Conservation (phyloP, 768 basidiomycete genomes). For the Lentinula lateritia region DNA sequence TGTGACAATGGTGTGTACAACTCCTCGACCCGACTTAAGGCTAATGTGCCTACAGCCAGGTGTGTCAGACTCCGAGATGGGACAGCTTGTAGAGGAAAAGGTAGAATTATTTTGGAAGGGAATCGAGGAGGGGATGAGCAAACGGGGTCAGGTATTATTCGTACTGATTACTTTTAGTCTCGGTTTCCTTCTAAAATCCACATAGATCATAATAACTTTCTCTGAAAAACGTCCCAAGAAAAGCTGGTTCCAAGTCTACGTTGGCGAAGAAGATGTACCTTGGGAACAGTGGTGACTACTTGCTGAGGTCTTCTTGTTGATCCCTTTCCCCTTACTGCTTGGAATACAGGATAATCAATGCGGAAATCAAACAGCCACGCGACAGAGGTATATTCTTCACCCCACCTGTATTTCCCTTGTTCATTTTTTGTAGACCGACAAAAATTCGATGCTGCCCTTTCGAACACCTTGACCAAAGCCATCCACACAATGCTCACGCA, state of each 20-base stretch:
- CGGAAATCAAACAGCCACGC: slow-evolving; percentile 70
- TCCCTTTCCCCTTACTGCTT: neutral
- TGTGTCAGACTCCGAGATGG: slow-evolving; percentile 68
- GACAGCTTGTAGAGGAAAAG: slow-evolving; percentile 67
- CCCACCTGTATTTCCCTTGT: neutral
- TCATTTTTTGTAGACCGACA: slow-evolving; percentile 28
- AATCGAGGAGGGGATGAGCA: slow-evolving; percentile 56
- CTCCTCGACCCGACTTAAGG: neutral
- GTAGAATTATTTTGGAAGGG: slow-evolving; percentile 77
- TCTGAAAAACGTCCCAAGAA: slow-evolving; percentile 76
- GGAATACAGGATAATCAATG: slow-evolving; percentile 64
- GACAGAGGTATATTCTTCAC: slow-evolving; percentile 45
- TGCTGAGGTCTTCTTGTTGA: neutral
- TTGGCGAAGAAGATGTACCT: slow-evolving; percentile 75
- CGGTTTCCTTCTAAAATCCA: neutral
- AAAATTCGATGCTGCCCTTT: slow-evolving; percentile 54
- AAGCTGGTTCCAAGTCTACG: slow-evolving; percentile 69
- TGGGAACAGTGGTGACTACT: slow-evolving; percentile 77
- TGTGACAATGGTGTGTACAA: slow-evolving; percentile 66
- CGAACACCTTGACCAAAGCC: slow-evolving; percentile 57
- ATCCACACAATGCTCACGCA: slow-evolving; percentile 69
- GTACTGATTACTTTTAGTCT: neutral
- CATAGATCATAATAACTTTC: slow-evolving; percentile 66
- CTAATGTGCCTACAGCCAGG: slow-evolving; percentile 50
- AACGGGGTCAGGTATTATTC: slow-evolving; percentile 59